phyloP scores from a whole-genome alignment of 192 early-diverging fungal genomes.

The Backusella morwellensis region DNA sequence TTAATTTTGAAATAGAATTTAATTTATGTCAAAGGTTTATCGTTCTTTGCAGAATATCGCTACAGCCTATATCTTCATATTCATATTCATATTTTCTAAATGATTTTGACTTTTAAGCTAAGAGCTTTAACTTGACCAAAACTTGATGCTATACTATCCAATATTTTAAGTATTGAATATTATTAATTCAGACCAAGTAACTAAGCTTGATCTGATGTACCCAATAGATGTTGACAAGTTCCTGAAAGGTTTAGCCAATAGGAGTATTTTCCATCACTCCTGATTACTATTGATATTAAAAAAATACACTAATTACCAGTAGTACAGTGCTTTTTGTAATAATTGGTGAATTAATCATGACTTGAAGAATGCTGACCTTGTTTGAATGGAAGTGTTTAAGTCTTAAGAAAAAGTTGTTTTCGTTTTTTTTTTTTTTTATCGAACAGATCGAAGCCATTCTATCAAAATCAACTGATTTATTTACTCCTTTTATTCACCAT shows the following conservation, averaged over 20 bases:
- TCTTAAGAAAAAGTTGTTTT: not conserved
- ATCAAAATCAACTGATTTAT: not conserved
- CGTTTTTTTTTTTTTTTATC: not conserved
- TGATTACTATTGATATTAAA: not conserved
- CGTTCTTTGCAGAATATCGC: too few relatives aligned
- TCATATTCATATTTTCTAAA: too few relatives aligned
- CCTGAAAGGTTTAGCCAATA: not conserved
- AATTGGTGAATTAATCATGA: not conserved
- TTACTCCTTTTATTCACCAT: not conserved
- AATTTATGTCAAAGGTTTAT: too few relatives aligned
- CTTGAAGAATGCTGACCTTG: not conserved
- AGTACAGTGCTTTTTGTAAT: not conserved
- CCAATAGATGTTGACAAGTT: not conserved
- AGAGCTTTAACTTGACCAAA: too few relatives aligned
- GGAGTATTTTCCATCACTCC: not conserved
- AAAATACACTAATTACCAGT: not conserved
- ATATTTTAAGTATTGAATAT: too few relatives aligned
- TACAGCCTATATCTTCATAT: too few relatives aligned
- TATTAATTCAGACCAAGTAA: not conserved
- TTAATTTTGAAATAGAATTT: too few relatives aligned
- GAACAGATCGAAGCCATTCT: not conserved
- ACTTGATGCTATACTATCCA: too few relatives aligned
- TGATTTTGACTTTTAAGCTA: too few relatives aligned
- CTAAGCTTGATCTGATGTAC: not conserved
- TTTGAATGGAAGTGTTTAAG: not conserved